Evolutionary conservation across 2,329 filamentous ascomycete genomes (phyloP), one percentile per base, ranked within the genome.

Genomic region (Aspergillus terreus): DNA sequence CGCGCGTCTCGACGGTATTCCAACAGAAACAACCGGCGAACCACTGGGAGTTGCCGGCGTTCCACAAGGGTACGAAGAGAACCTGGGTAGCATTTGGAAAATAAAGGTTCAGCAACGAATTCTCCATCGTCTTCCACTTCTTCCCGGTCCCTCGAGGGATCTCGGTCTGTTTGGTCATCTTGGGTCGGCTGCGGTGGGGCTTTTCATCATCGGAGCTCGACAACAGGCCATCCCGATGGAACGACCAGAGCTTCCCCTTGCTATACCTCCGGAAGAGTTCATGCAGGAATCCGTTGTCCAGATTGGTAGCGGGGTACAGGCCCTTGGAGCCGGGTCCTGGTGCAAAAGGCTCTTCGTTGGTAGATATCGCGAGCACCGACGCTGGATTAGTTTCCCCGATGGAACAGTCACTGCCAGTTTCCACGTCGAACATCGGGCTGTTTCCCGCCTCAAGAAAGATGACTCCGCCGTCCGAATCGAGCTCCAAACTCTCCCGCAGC

Each of bases 31-130:
- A 75, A 47, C 67, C 78, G 15, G 67, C 71, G 55, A 76, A 68
- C 76, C 77, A 74, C 56, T 78, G 65, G 41, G 74, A 71, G 17
- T 69, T 71, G 11, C 72, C 72, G 14, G 74, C 71, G 58, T 81
- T 78, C 74, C 77, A 81, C 0, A 81, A 57, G 0, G 78, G 78
- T 5, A 80, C 63, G 51, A 81, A 80, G 3, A 79, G 69, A 4
- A 81, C 65, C 45, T 77, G 77, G 1, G 71, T 66, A 1, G 75
- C 74, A 19, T 68, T 68, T 0, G 77, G 77, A 44, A 82, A 79
- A 49, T 75, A 72, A 17, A 68, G 63, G 23, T 72, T 71, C 7
- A 78, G 62, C 42, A 72, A 58, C 5, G 63, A 59, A 45, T 71
- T 72, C 60, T 77, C 66, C 15, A 63, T 50, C 44, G 66, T 62